Percentiles rank a stretch among this genome's conserved stretches.
Evolutionary conservation across 352 stramenopile genomes (phyloP).

Genomic region (Phytophthora boehmeriae): DNA sequence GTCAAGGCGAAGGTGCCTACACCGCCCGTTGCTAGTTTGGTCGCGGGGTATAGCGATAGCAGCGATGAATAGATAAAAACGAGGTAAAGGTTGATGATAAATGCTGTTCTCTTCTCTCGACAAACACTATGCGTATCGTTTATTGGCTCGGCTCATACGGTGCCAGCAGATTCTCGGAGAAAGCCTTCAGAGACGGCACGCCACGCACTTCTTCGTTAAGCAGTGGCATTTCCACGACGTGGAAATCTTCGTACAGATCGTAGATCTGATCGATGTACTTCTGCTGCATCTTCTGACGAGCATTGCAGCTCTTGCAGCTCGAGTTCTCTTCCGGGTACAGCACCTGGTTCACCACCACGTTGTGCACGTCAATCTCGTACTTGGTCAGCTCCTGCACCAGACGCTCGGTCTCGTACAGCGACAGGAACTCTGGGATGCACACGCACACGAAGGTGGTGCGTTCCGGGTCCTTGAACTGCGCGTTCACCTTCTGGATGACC

Average conservation of each 20-base stretch:
- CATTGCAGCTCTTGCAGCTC: conserved; percentile 93
- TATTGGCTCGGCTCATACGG: conserved; percentile 88
- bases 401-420: conserved; percentile 99
- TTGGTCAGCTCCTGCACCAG: conserved; percentile 99
- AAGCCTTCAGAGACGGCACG: conserved; percentile 93
- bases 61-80: conserved; percentile 42
- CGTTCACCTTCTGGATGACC: conserved; percentile 99
- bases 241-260: conserved; percentile 99
- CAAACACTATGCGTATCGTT: conserved; percentile 13
- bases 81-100: conserved; percentile 7
- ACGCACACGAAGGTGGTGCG: conserved; percentile 99
- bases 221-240: conserved; percentile 99
- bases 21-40: conserved; percentile 57
- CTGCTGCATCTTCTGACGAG: conserved; percentile 99
- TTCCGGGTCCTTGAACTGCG: conserved; percentile 98
- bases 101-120: conserved; percentile 19
- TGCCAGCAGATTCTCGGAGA: conserved; percentile 95
- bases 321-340: conserved; percentile 89
- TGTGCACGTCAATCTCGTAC: conserved; percentile 99
- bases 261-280: conserved; percentile 99
- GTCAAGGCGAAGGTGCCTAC: conserved; percentile 39
- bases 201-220: conserved; percentile 98
- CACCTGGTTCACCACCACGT: conserved; percentile 99
- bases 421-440: conserved; percentile 99
- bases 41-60: conserved; percentile 84